A percentile compares a stretch with the other conserved stretches of the same genome.
Conservation (phyloP, 2,329 filamentous ascomycete genomes). For the Catunica adiposa region DNA sequence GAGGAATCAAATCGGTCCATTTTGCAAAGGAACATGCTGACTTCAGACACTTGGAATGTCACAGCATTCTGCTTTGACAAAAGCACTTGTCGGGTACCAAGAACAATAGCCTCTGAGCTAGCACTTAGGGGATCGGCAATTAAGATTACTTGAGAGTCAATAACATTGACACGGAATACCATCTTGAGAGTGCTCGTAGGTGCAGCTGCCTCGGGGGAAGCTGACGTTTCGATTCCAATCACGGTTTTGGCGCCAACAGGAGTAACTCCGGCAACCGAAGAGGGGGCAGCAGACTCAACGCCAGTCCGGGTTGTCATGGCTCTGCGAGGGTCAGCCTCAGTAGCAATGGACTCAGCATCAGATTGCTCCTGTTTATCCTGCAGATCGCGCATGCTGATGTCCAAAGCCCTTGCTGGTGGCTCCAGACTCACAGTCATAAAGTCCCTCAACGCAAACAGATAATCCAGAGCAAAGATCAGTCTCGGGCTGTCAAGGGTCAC, state of each 20-base stretch:
- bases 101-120: slow-evolving; percentile 87
- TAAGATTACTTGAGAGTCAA: slow-evolving; percentile 89
- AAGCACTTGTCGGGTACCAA: slow-evolving; percentile 84
- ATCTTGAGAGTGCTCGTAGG: slow-evolving; percentile 42
- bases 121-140: slow-evolving; percentile 85
- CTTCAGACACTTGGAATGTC: slow-evolving; percentile 80
- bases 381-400: slow-evolving; percentile 38
- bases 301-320: slow-evolving; percentile 12
- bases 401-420: slow-evolving; percentile 40
- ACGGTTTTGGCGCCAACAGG: background rate
- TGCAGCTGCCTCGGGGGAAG: slow-evolving; percentile 16
- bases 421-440: slow-evolving; percentile 62
- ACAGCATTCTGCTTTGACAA: slow-evolving; percentile 87
- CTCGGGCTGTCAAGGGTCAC: slow-evolving; percentile 88
- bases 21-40: slow-evolving; percentile 95
- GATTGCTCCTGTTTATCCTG: slow-evolving; percentile 32
- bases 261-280: background rate
- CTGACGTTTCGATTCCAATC: background rate
- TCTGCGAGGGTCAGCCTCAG: background rate
- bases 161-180: slow-evolving; percentile 81
- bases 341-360: slow-evolving; percentile 37
- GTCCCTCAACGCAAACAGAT: slow-evolving; percentile 74
- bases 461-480: slow-evolving; percentile 89
- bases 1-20: slow-evolving; percentile 96
- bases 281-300: slow-evolving; percentile 17